These are phyloP conservation scores for Exophiala sideris DNA, from an alignment of 2,329 filamentous ascomycete species.

Conservation along the genomic window DNA sequence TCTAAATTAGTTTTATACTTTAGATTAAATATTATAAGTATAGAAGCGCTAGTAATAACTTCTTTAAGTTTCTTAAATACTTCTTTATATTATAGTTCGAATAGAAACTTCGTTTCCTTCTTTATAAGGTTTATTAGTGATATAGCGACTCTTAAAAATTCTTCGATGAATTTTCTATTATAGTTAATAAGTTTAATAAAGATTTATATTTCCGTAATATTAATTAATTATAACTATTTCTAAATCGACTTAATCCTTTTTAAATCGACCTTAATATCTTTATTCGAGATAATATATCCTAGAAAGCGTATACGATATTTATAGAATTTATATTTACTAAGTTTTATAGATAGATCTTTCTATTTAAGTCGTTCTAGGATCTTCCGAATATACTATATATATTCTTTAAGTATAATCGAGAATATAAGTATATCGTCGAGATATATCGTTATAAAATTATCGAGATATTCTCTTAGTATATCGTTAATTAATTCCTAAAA, in stretches of 20 bases:
- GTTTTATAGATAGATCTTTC: conserved; percentile 20
- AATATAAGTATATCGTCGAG: conserved; percentile 31
- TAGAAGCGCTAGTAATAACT: no score
- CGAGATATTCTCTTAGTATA: conserved; percentile 6
- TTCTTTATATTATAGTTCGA: conserved; percentile 13
- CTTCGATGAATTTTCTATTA: conserved; percentile 31
- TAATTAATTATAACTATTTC: conserved; percentile 19
- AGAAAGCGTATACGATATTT: conserved; percentile 32
- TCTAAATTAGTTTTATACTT: conserved; percentile 9
- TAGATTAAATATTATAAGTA: conserved; percentile 20
- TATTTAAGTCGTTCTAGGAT: conserved; percentile 11
- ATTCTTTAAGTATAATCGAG: no score
- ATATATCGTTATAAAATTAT: conserved; percentile 22
- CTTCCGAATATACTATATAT: conserved; percentile 24
- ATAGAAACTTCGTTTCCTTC: conserved; percentile 7
- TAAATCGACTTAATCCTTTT: conserved; percentile 29
- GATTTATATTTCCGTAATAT: conserved; percentile 14
- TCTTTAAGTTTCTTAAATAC: no score
- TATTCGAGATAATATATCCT: conserved; percentile 30
- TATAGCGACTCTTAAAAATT: conserved; percentile 24
- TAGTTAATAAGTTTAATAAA: conserved; percentile 21
- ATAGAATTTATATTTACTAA: conserved; percentile 34
- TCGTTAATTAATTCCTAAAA: conserved; percentile 16
- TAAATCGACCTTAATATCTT: conserved; percentile 30
- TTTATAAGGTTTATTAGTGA: conserved; percentile 26